Conservation (phyloP, 169 alveolate species). For the Plasmodium fragile region DNA sequence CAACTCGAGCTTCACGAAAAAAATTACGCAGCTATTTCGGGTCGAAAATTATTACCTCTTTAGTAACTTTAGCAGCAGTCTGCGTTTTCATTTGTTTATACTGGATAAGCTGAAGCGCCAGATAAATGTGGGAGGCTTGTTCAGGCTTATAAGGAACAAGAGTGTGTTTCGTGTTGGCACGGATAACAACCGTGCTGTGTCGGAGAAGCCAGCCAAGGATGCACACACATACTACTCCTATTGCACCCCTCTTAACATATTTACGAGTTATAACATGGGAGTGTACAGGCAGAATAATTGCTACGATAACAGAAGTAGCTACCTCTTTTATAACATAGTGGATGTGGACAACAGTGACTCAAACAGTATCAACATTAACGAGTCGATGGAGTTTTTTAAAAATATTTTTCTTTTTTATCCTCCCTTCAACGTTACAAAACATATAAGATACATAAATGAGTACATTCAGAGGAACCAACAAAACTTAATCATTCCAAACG, state of each 20-base stretch:
- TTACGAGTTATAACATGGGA: slow-evolving; percentile 76
- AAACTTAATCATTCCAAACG: slow-evolving; percentile 47
- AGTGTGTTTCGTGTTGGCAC: slow-evolving; percentile 18
- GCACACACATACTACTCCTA: slow-evolving; percentile 39
- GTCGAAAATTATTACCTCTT: slow-evolving; percentile 67
- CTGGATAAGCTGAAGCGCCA: slow-evolving; percentile 56
- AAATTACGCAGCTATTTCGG: slow-evolving; percentile 49
- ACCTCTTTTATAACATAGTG: slow-evolving; percentile 59
- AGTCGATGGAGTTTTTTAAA: slow-evolving; percentile 70
- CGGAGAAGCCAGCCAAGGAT: neutral
- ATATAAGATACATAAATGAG: slow-evolving; percentile 73
- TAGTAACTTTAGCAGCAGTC: slow-evolving; percentile 44
- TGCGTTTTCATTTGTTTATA: slow-evolving; percentile 63
- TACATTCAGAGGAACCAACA: slow-evolving; percentile 27
- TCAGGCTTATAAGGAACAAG: slow-evolving; percentile 52
- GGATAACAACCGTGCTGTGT: neutral
- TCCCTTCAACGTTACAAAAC: slow-evolving; percentile 60
- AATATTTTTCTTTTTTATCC: slow-evolving; percentile 71
- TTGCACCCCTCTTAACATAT: slow-evolving; percentile 72
- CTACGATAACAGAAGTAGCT: slow-evolving; percentile 61
- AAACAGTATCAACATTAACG: slow-evolving; percentile 43
- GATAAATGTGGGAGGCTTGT: slow-evolving; percentile 35
- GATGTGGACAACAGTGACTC: slow-evolving; percentile 58
- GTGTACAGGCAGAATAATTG: slow-evolving; percentile 55
- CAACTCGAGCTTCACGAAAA: slow-evolving; percentile 38